A percentile compares a stretch with the other conserved stretches of the same genome.
phyloP scores from a whole-genome alignment of 78 protist genomes.

The Dictyostelium purpureum region DNA sequence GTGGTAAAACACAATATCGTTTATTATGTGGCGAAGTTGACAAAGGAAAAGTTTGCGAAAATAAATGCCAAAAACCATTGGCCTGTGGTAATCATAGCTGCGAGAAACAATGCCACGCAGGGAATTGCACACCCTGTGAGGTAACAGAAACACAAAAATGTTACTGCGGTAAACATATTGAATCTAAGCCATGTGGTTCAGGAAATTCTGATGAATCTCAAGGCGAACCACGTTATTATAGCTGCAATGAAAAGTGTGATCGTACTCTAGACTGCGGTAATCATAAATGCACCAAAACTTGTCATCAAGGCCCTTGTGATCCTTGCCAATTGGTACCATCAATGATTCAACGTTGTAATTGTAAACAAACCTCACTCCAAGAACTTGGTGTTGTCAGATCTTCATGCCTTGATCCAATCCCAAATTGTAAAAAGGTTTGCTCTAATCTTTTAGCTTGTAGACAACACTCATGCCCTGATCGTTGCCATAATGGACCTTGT shows the following conservation, averaged over 20 bases:
- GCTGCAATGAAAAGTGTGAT: conserved; percentile 29
- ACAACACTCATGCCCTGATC: conserved; percentile 55
- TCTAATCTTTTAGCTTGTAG: conserved; percentile 44
- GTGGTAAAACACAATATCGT: conserved; percentile 43
- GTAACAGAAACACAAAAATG: conserved; percentile 63
- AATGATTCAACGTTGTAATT: neutral
- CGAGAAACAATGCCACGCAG: conserved; percentile 59
- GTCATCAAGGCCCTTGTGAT: conserved; percentile 81
- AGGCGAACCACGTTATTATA: conserved; percentile 11
- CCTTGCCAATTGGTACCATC: conserved; percentile 54
- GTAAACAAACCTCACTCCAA: neutral
- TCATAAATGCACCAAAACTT: conserved; percentile 24
- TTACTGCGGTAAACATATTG: conserved; percentile 63
- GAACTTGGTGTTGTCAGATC: conserved; percentile 15
- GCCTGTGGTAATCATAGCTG: conserved; percentile 79
- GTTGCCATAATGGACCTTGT: conserved; percentile 81
- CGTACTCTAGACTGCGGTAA: conserved; percentile 41
- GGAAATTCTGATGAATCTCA: conserved; percentile 7
- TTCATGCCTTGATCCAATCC: conserved; percentile 71
- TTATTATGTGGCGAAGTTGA: conserved; percentile 74
- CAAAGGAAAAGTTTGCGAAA: conserved; percentile 38
- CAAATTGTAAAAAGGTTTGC: conserved; percentile 67
- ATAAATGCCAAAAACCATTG: conserved; percentile 21
- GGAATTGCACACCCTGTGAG: conserved; percentile 69
- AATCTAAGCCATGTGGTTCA: conserved; percentile 35